Evolutionary conservation across 164 flowering plant species (phyloP).

Genomic region (Magnolia kwangsiensis): DNA sequence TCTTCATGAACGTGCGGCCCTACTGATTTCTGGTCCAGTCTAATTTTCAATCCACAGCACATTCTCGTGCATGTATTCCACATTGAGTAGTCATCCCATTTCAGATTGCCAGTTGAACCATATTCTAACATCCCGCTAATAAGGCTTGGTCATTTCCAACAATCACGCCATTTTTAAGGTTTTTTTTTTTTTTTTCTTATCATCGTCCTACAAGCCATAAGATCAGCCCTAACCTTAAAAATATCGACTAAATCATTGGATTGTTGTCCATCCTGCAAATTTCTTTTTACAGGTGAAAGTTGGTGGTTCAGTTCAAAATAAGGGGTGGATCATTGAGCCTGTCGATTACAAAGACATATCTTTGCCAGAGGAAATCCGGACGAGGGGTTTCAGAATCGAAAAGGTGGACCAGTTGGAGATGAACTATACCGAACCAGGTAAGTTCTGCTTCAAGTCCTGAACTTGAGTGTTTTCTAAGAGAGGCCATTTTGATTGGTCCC

Average conservation of each 20-base stretch:
- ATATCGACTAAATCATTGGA: too few relatives aligned
- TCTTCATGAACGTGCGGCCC: not conserved
- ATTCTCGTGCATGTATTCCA: too few relatives aligned
- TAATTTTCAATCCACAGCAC: not conserved
- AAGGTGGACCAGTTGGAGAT: constrained; percentile 69
- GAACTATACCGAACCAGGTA: constrained; percentile 55
- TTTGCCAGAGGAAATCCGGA: constrained; percentile 69
- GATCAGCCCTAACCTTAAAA: too few relatives aligned
- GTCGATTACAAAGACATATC: constrained; percentile 68
- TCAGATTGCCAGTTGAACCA: not conserved
- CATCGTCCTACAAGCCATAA: too few relatives aligned
- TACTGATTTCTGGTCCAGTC: not conserved
- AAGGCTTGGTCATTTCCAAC: not conserved
- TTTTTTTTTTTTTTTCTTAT: too few relatives aligned
- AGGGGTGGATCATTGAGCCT: constrained; percentile 69
- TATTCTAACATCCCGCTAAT: not conserved
- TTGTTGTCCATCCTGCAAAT: not conserved
- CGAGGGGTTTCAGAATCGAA: constrained; percentile 72
- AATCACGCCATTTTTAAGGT: not conserved
- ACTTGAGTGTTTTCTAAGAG: constrained; percentile 4
- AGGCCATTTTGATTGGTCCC: too few relatives aligned
- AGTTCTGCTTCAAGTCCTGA: constrained; percentile 48
- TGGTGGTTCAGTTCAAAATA: constrained; percentile 63
- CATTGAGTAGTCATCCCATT: too few relatives aligned
- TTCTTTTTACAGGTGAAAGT: constrained; percentile 57